Evolutionary conservation across 129 eudicot genomes (phyloP), one percentile per base, ranked within the genome.

Genomic region (Saposhnikovia divaricata): DNA sequence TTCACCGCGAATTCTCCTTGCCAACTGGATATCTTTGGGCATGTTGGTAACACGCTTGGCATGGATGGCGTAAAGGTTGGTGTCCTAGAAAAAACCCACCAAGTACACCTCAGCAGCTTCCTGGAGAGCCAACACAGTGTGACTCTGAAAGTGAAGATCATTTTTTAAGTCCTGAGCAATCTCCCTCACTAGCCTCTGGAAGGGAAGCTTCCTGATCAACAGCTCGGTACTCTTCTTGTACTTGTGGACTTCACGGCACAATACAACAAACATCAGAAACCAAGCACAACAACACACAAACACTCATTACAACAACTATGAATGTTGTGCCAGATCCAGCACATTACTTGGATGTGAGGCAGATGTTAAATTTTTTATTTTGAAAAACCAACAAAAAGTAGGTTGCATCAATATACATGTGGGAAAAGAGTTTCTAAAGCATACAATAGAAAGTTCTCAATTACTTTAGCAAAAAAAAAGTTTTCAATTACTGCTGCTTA

Each of bases 11-110:
- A 93, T 91, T 80, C 97, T 91, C 85, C 98, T 84, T 7, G 98
- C 98, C 74, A 93, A 83, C 85, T 91, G 97, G 76, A 93, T 93
- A 76, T 93, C 98, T 80, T 93, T 93, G 31, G 98, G 98, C 98
- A 93, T 93, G 84, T 89, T 93, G 31, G 98, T 93, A 12, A 91
- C 97, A 84, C 96, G 88, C 93, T 93, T 93, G 72, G 98, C 98
- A 31, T 93, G 98, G 71, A 93, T 93, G 16, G 98, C 98, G 9
- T 97, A 91, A 40, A 93, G 79, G 84, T 93, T 91, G 50, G 98
- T 93, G 39, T 93, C 96, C 82, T 91, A 94, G 71, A 89, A 93
- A 6, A 93, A 89, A 53, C 95, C 97, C 11, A 91, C 97, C 12
- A 91, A 84, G 88, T 91, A 91, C 0, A 95, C 94, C 83, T 93